These are phyloP conservation scores for Penicillium cataractarum DNA, from an alignment of 495 filamentous ascomycete species.

Conservation along the genomic window DNA sequence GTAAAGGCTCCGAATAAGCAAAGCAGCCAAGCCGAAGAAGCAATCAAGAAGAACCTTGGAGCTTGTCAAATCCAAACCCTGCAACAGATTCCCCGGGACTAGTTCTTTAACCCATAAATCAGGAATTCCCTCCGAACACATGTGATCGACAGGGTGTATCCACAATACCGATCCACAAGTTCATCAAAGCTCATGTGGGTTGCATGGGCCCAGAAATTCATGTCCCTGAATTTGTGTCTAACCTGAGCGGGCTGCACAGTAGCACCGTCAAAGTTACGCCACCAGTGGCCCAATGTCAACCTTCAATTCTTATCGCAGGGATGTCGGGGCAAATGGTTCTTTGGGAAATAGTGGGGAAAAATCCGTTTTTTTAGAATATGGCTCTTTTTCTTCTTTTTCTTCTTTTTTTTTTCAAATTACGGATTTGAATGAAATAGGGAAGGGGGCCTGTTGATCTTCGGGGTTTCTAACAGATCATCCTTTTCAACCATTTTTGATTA, in stretches of 20 bases:
- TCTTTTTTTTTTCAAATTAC: neutral
- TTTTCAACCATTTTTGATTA: neutral
- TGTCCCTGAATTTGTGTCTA: conserved; percentile 28
- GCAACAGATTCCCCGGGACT: neutral
- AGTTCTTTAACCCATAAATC: conserved; percentile 10
- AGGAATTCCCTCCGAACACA: conserved; percentile 24
- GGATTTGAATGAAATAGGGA: neutral
- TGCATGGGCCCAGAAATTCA: conserved; percentile 16
- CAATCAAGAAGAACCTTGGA: neutral
- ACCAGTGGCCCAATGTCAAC: conserved; percentile 13
- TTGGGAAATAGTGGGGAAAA: neutral
- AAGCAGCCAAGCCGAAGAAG: conserved; percentile 2
- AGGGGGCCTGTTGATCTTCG: conserved; percentile 13
- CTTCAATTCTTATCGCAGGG: conserved; percentile 13
- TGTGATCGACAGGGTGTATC: conserved; percentile 18
- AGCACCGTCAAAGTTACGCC: conserved; percentile 22
- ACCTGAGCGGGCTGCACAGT: conserved; percentile 15
- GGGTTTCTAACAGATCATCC: neutral
- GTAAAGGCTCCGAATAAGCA: neutral
- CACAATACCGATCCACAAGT: conserved; percentile 10
- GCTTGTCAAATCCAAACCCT: neutral
- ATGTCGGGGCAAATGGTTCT: conserved; percentile 10
- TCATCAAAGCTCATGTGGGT: conserved; percentile 22
- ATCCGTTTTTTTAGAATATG: neutral
- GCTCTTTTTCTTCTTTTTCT: no score